Evolutionary conservation across 495 filamentous ascomycete genomes (phyloP).

Genomic region (Aeminium ludgeri): DNA sequence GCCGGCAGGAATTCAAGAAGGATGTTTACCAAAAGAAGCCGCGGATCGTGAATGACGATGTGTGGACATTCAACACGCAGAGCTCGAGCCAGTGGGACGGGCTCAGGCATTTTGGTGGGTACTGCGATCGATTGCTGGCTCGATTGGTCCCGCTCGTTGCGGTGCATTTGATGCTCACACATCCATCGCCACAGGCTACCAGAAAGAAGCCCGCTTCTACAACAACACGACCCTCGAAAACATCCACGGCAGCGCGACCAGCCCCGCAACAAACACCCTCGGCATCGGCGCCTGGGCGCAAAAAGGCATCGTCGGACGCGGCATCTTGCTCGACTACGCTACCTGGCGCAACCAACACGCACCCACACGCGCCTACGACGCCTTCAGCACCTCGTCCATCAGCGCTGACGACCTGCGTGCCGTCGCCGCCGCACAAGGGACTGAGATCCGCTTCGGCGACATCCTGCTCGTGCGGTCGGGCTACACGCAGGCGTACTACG

Average conservation of each 20-base stretch:
- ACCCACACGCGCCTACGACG: constrained; percentile 24
- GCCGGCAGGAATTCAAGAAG: constrained; percentile 24
- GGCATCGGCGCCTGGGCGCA: constrained; percentile 34
- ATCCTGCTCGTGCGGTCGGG: constrained; percentile 37
- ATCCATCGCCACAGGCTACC: too few relatives aligned
- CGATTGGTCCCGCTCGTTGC: too few relatives aligned
- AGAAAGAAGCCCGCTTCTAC: constrained; percentile 33
- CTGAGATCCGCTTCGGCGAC: constrained; percentile 36
- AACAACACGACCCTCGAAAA: constrained; percentile 41
- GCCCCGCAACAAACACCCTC: constrained; percentile 19
- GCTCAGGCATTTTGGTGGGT: constrained; percentile 17
- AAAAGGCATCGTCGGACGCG: constrained; percentile 29
- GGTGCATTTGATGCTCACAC: too few relatives aligned
- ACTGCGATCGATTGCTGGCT: too few relatives aligned
- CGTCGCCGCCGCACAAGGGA: constrained; percentile 32
- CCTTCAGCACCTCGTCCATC: constrained; percentile 29
- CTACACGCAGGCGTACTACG: constrained; percentile 27
- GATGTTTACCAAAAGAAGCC: constrained; percentile 23
- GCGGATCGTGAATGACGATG: constrained; percentile 25
- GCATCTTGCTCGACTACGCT: constrained; percentile 32
- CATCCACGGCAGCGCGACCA: constrained; percentile 29
- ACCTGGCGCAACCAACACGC: constrained; percentile 19
- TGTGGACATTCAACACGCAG: constrained; percentile 26
- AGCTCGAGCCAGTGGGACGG: constrained; percentile 23
- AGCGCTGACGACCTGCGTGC: constrained; percentile 30